Base-by-base conservation (phyloP, 2,329 filamentous ascomycete species). In the Nemania serpens region DNA sequence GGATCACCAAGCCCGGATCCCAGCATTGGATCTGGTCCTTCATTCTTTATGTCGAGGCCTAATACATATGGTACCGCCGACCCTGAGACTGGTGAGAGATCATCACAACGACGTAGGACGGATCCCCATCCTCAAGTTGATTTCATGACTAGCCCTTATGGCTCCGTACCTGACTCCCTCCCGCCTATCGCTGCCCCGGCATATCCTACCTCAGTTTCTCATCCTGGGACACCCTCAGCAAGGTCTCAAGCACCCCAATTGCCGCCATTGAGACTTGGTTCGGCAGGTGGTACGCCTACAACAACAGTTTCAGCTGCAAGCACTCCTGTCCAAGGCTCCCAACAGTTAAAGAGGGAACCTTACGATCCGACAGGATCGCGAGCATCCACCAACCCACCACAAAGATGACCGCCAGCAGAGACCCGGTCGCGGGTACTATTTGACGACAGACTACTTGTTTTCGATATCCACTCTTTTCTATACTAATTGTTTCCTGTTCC, bases 1-100 rank as follows among this genome's bases (percentile, higher is more conserved):
- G 81, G 79, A 4, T 83, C 82, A 7, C 78, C 78, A n/a, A 86
- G 82, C 68, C 84, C 84, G 15, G 71, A 71, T 2, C 72, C 76
- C 15, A 70, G 73, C 13, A 75, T 74, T 15, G 63, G 67, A 69
- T 33, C 71, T 70, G 25, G 68, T 39, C 67, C 65, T 41, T 65
- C 65, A n/a, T 66, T 62, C 29, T 61, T 58, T 7, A 65, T 62
- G 10, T 61, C 67, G 9, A 71, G 67, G 48, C 47, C 67, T 15
- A n/a, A n/a, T n/a, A 46, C 59, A 10, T 78, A 80, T 65, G 70
- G 74, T 17, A 66, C 74, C 33, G 75, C 76, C 54, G 81, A 84
- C 50, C 69, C 75, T 5, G 75, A 77, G 9, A 76, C 77, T 22
- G 74, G 76, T 22, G 82, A 84, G 61, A 76, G 79, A 53, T 76